Evolutionary conservation across 2,329 filamentous ascomycete species (phyloP).

Genomic region (Cylindrodendrum hubeiense): DNA sequence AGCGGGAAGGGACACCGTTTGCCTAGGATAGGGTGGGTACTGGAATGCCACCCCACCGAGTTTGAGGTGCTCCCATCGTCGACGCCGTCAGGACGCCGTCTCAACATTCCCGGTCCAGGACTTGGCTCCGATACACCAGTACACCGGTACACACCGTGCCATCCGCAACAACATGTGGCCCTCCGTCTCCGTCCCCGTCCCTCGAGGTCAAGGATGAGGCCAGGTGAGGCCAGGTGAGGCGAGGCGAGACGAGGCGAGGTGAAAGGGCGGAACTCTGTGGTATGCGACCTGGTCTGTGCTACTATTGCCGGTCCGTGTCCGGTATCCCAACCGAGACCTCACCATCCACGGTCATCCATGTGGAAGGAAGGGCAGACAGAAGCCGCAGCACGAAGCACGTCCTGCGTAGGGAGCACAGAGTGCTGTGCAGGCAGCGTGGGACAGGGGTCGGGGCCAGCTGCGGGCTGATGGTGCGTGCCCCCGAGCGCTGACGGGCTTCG

Average conservation of each 20-base stretch:
- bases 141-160: slow-evolving; percentile 9
- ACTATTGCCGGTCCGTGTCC: slow-evolving; percentile 10
- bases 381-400: neutral
- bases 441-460: slow-evolving; percentile 12
- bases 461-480: slow-evolving; percentile 16
- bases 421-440: neutral
- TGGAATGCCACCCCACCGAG: slow-evolving; percentile 36
- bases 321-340: neutral
- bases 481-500: slow-evolving; percentile 9
- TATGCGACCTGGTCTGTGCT: slow-evolving; percentile 4
- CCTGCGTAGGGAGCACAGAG: neutral
- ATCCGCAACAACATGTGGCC: neutral
- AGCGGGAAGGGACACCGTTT: slow-evolving; percentile 5
- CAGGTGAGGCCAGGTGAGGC: slow-evolving; percentile 18
- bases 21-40: slow-evolving; percentile 29
- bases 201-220: slow-evolving; percentile 9
- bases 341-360: slow-evolving; percentile 10
- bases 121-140: slow-evolving; percentile 3
- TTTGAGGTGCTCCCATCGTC: slow-evolving; percentile 35
- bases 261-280: neutral
- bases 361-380: neutral
- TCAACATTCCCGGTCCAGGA: slow-evolving; percentile 17
- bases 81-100: slow-evolving; percentile 37
- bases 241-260: slow-evolving; percentile 18
- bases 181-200: neutral